Base-by-base conservation (phyloP, 441 rosid species). In the Erodium trifolium region DNA sequence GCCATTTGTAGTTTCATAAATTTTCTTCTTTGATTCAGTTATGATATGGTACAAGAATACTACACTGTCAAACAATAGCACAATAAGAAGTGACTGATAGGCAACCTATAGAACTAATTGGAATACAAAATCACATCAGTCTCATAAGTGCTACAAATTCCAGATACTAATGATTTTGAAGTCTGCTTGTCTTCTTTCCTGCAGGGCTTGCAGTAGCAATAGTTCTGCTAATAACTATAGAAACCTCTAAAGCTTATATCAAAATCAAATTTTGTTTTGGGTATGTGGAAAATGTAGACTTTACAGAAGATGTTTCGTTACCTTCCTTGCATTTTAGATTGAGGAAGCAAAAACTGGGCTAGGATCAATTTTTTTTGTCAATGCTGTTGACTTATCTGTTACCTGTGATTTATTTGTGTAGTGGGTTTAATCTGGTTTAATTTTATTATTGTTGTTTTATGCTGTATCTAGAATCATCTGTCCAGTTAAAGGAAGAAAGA, bases 401-500 rank as follows among this genome's bases (percentile, higher is more conserved):
- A 37, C 41, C 41, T 37, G 8, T 37, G 41, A 37, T 37, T 37
- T 37, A 37, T 37, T 37, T 4, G 41, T 37, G 41, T 12, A 12
- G 23, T 29, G 65, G 65, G 37, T 62, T 23, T 19, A 9, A 62
- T 62, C 65, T 62, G 65, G 27, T 27, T 23, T 27, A 23, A 12
- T 11, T 6, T 2, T 19, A 11, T 60, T 60, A 23, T 10, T 45
- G 51, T 12, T 34, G 65, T 77, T 47, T 66, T 72, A 35, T 73
- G 67, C 71, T 78, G 70, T 41, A 41, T 79, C 68, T 77, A 89
- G 96, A 91, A 82, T 83, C 87, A 74, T 78, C 90, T 71, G 82
- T 74, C 68, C 89, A 79, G 72, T 78, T 85, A 77, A 84, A 85
- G 77, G 93, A 84, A 76, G 91, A 86, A 71, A 83, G 76, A 79